Evolutionary conservation across 2,329 filamentous ascomycete species (phyloP), one percentile per base, ranked within the genome.

Genomic region (Trichoderma cornu-damae): DNA sequence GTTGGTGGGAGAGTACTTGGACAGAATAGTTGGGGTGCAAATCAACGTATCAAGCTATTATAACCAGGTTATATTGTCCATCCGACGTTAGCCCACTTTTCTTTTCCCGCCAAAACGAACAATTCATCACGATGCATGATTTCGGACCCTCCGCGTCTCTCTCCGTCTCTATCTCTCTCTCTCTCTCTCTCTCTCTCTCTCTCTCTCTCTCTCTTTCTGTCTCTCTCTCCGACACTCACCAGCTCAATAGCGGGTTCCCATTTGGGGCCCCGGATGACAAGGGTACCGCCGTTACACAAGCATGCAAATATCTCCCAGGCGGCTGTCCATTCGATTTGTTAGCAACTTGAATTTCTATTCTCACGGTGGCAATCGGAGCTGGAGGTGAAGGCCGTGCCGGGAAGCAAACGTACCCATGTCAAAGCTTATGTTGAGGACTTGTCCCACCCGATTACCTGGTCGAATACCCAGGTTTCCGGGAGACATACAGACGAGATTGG

Each of bases 221-320:
- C 30, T 22, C 30, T 24, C 20, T 28, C 30, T 38, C 22, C n/a
- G 32, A 18, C 3, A 61, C 67, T 59, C 53, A 81, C 77, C 64
- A 79, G 69, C 42, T 65, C 62, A 4, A 83, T 68, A 6, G 76
- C 74, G 3, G 72, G 67, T 37, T 73, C 67, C 80, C 79, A 83
- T 44, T 73, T 67, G 2, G 77, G 74, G 2, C 77, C 79, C 43
- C 81, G 72, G 40, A 83, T 70, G 44, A 80, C 70, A 43, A 84
- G 69, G 3, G 79, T 83, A 4, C 81, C 81, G 18, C 81, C 81
- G 47, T 83, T 84, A 68, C 80, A 80, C 22, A 84, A 68, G 51
- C 76, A 78, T 1, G 74, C 76, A 7, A 84, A 73, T n/a, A 84
- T 79, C 61, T 84, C 81, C 81, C 82, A 84, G 11, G 81, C 80